Evolutionary conservation across 2,329 filamentous ascomycete genomes (phyloP), one percentile per base, ranked within the genome.

Genomic region (Nothophaeocryptopus gaeumannii): DNA sequence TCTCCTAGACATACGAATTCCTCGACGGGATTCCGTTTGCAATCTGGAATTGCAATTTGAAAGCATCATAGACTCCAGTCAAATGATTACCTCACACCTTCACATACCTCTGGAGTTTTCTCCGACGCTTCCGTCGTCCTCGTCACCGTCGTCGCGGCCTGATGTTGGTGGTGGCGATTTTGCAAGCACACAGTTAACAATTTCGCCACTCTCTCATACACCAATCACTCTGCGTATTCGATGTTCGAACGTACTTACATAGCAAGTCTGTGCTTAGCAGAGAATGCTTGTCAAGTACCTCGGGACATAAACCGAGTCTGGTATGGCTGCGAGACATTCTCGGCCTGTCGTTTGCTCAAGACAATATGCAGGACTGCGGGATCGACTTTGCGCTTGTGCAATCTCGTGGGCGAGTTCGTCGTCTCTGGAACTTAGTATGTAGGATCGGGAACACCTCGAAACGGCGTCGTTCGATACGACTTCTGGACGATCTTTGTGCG

Each of bases 341-440:
- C 32, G 13, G 33, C 41, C 11, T 32, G 26, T 43, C 40, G 40
- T 15, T 33, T 10, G 14, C 30, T 43, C 40, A 13, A 15, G 40
- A 14, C 32, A 29, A 37, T 29, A 2, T 26, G 30, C n/a, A 43
- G 26, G 14, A 34, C 32, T n/a, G 36, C 36, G 16, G 40, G 20
- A 37, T 41, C 30, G 26, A 37, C 16, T 2, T 14, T 45, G 37
- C 37, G 42, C 30, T 41, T 32, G 30, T 42, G 42, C 31, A 51
- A 20, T 37, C n/a, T 38, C 33, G 34, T 36, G 31, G 20, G 3
- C 4, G 20, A 26, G 3, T 26, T 26, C 7, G n/a, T n/a, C n/a
- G n/a, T n/a, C n/a, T n/a, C n/a, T n/a, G n/a, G n/a, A n/a, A n/a
- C n/a, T n/a, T n/a, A n/a, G n/a, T n/a, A n/a, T n/a, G n/a, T n/a